These are phyloP conservation scores for Cladosporium phlei DNA, from an alignment of 2,329 filamentous ascomycete species.

Conservation along the genomic window DNA sequence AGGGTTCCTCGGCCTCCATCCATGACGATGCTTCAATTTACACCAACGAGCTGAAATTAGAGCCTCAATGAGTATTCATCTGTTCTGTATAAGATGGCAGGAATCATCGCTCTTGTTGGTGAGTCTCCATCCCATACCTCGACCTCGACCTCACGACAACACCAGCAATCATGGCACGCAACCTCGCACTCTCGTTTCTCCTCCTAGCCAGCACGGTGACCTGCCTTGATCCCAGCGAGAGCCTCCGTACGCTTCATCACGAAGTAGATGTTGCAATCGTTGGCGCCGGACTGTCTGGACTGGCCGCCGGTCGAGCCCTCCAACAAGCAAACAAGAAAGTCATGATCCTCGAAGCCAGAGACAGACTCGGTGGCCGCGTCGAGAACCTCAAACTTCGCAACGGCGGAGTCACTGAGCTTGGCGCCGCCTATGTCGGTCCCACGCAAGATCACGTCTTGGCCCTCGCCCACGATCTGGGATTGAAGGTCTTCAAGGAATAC, in stretches of 20 bases:
- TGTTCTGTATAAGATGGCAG: no score
- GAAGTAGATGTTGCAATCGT: slow-evolving; percentile 19
- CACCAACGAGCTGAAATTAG: no score
- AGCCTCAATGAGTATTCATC: no score
- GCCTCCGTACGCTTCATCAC: not conserved
- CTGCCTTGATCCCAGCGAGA: not conserved
- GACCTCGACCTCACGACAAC: no score
- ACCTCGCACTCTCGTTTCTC: not conserved
- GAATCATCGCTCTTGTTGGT: no score
- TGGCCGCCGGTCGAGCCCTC: slow-evolving; percentile 22
- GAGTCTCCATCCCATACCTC: no score
- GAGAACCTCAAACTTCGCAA: slow-evolving; percentile 13
- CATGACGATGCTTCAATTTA: no score
- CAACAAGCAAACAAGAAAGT: slow-evolving; percentile 20
- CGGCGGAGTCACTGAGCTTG: slow-evolving; percentile 23
- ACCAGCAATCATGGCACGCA: not conserved
- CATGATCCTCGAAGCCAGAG: slow-evolving; percentile 26
- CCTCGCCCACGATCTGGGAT: slow-evolving; percentile 19
- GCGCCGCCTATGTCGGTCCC: slow-evolving; percentile 26
- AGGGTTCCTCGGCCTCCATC: no score
- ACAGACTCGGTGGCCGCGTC: slow-evolving; percentile 25
- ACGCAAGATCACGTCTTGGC: slow-evolving; percentile 23
- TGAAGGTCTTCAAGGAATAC: slow-evolving; percentile 20
- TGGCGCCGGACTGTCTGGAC: slow-evolving; percentile 28
- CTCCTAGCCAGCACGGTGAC: not conserved